A percentile compares a stretch with the other conserved stretches of the same genome.
Conservation (phyloP, 2,329 filamentous ascomycete species). For the Talaromyces sp. region DNA sequence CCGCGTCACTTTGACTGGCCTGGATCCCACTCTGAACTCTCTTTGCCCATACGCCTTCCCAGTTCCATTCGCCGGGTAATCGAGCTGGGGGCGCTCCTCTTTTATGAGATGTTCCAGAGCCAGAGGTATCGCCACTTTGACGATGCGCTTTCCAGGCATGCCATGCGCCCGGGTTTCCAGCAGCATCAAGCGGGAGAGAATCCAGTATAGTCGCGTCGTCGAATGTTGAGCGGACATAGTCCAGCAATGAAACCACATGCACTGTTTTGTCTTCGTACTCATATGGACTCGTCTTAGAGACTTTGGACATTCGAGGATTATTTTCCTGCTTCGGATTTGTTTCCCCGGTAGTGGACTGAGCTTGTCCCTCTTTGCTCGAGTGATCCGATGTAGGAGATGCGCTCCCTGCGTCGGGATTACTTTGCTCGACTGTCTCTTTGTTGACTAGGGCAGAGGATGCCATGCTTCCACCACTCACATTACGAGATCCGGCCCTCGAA, state of each 20-base stretch:
- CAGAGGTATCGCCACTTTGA: constrained; percentile 35
- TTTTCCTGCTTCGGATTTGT: background rate
- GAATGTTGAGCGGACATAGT: constrained; percentile 80
- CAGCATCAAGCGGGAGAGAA: constrained; percentile 71
- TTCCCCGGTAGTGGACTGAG: background rate
- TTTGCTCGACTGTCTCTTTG: background rate
- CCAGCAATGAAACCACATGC: constrained; percentile 65
- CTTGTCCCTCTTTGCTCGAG: background rate
- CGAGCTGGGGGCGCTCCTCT: constrained; percentile 48
- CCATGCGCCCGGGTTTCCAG: constrained; percentile 88
- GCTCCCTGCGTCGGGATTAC: constrained; percentile 9
- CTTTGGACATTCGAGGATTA: constrained; percentile 15
- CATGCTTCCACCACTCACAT: constrained; percentile 42
- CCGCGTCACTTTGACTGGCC: constrained; percentile 71
- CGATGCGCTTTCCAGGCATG: constrained; percentile 83
- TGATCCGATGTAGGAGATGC: constrained; percentile 15
- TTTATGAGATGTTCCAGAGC: constrained; percentile 27
- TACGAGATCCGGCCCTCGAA: constrained; percentile 38
- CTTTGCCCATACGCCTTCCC: constrained; percentile 95
- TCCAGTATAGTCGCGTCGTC: constrained; percentile 74
- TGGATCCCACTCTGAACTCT: constrained; percentile 76
- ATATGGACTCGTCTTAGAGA: constrained; percentile 22
- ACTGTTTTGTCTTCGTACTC: constrained; percentile 38
- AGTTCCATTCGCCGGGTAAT: constrained; percentile 85
- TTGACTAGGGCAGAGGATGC: background rate